phyloP scores from a whole-genome alignment of 2,329 filamentous ascomycete species.

The Pseudogymnoascus sp. region DNA sequence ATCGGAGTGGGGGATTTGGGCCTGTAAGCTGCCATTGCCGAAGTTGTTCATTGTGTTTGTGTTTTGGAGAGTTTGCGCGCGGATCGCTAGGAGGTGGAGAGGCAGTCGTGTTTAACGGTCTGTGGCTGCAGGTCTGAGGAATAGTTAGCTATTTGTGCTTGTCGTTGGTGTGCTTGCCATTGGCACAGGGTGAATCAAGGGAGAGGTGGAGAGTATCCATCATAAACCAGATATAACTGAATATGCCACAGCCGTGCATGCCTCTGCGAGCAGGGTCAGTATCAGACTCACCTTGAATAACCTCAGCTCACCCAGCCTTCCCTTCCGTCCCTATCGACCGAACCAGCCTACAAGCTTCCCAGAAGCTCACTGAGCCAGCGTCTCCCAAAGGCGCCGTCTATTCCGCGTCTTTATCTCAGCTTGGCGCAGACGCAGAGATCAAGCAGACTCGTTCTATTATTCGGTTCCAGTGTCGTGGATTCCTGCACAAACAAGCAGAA shows the following conservation, averaged over 20 bases:
- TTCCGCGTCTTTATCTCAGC: background rate
- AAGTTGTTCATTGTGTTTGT: constrained; percentile 9
- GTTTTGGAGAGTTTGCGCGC: background rate
- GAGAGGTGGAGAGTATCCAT: background rate
- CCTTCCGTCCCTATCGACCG: constrained; percentile 1
- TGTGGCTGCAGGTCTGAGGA: background rate
- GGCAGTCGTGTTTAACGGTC: background rate
- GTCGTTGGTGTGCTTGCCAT: background rate
- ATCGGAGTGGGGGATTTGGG: constrained; percentile 31
- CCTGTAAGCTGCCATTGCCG: constrained; percentile 18
- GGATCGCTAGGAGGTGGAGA: background rate
- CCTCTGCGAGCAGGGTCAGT: background rate
- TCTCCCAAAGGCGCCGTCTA: background rate
- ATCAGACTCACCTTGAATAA: background rate
- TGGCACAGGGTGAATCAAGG: background rate
- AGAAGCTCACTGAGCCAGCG: constrained; percentile 1
- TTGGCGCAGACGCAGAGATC: background rate
- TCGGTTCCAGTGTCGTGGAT: background rate
- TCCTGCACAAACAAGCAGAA: background rate
- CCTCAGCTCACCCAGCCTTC: background rate
- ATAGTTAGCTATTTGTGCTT: background rate
- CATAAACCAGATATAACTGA: background rate
- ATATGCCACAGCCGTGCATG: background rate
- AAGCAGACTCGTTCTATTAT: background rate
- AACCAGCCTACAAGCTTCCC: background rate